Evolutionary conservation across 2,329 filamentous ascomycete species (phyloP), one percentile per base, ranked within the genome.

Genomic region (Calonectria crousiana): DNA sequence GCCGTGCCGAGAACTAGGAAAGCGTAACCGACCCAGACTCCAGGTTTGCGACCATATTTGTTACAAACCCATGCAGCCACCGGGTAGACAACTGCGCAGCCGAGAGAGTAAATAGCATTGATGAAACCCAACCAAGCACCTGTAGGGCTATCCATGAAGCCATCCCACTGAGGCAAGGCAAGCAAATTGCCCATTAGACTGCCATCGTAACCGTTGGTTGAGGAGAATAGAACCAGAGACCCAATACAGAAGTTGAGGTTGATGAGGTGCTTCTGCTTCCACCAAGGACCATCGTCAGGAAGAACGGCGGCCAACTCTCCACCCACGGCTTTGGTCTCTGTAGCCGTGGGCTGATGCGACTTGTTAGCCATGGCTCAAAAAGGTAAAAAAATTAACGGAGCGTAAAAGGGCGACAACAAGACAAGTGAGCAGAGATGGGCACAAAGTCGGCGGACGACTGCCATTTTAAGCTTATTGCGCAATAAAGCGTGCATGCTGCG

Each of bases 141-240:
- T 14, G 69, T 38, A 6, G 82, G 82, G 20, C 77, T 78, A 28
- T 79, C 78, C 49, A 86, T 84, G 74, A 85, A 85, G 6, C 72
- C 58, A 58, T 82, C 79, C 85, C 85, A 86, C 69, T 82, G 76
- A 0, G 76, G 69, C 3, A 86, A 77, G 16, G 83, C 81, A 75
- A 86, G 84, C 8, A 87, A 80, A 13, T 83, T 81, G 73, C 84
- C 84, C 81, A 84, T 82, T 32, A 82, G 66, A 9, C 80, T 80
- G 4, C 81, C 73, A 65, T 86, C 85, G 52, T 84, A 86, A 36
- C 85, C 85, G 70, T 83, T 83, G 26, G 82, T 80, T 1, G 79
- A 67, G 73, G 81, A 73, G 80, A 72, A 68, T 13, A 68, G 18
- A 41, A 83, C 80, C 26, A 83, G 73, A 16, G 83, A 75, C 16